Conservation (phyloP, 441 rosid genomes). For the Melastoma candidum region DNA sequence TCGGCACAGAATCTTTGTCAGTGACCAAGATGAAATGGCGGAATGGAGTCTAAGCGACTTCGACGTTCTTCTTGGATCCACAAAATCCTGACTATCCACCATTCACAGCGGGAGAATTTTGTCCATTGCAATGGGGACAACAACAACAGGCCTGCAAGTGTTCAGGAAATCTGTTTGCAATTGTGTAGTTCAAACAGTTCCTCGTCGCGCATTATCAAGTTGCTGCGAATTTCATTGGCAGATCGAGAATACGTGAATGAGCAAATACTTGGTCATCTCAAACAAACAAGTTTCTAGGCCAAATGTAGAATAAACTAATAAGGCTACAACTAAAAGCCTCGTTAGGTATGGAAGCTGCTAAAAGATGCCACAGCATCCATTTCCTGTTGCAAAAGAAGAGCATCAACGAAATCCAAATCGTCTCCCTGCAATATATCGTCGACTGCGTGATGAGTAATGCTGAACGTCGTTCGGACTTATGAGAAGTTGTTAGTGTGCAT, state of each 20-base stretch:
- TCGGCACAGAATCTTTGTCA: slow-evolving; percentile 18
- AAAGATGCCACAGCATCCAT: slow-evolving; percentile 87
- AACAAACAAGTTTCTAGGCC: no score
- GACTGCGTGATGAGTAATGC: slow-evolving; percentile 72
- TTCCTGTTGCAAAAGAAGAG: slow-evolving; percentile 82
- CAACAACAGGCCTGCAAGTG: no score
- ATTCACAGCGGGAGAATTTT: no score
- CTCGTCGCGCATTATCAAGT: no score
- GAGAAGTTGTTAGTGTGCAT: slow-evolving; percentile 92
- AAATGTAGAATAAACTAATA: no score
- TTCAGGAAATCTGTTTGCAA: no score
- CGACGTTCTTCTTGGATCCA: slow-evolving; percentile 13
- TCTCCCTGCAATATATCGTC: slow-evolving; percentile 79
- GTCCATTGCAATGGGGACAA: no score
- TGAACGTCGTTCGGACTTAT: slow-evolving; percentile 80
- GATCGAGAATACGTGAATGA: no score
- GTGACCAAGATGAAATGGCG: slow-evolving; percentile 13
- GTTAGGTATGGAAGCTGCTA: slow-evolving; percentile 12
- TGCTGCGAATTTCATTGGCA: no score
- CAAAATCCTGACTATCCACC: background rate
- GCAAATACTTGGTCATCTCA: no score
- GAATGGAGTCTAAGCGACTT: slow-evolving; percentile 18
- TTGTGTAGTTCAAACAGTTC: no score
- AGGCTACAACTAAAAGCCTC: no score
- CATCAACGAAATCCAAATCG: slow-evolving; percentile 71